Conservation (phyloP, 2,329 filamentous ascomycete species). For the Xylaria sp. region DNA sequence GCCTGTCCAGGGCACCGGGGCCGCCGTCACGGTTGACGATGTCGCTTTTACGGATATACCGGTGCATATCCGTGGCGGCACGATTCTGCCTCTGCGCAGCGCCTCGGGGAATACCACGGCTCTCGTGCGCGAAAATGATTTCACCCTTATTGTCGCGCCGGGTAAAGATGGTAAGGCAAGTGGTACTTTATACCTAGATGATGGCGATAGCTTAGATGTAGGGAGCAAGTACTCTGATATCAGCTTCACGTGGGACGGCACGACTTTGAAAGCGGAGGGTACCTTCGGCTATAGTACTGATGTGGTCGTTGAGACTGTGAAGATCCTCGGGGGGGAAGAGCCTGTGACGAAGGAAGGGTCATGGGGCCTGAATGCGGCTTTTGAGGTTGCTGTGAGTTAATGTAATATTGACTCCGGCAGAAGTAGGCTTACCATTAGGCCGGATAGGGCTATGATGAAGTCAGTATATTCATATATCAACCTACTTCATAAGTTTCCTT, state of each 20-base stretch:
- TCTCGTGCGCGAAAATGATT: constrained; percentile 59
- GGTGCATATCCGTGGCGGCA: constrained; percentile 70
- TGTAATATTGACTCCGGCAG: background rate
- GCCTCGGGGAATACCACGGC: constrained; percentile 63
- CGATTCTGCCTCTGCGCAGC: constrained; percentile 66
- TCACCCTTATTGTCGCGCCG: constrained; percentile 61
- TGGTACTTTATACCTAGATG: constrained; percentile 64
- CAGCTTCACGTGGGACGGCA: constrained; percentile 41
- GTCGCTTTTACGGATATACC: constrained; percentile 60
- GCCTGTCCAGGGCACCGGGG: constrained; percentile 41
- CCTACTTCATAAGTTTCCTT: no score
- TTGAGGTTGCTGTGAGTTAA: constrained; percentile 35
- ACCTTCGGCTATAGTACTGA: constrained; percentile 41
- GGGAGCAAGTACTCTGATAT: constrained; percentile 39
- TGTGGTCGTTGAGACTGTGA: constrained; percentile 39
- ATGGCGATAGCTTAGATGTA: constrained; percentile 51
- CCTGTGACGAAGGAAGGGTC: constrained; percentile 34
- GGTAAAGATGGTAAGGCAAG: constrained; percentile 59
- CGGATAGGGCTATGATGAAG: background rate
- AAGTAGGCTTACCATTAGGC: background rate
- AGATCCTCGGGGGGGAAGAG: constrained; percentile 35
- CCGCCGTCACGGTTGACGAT: constrained; percentile 40
- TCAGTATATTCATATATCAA: no score
- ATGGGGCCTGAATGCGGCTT: constrained; percentile 38
- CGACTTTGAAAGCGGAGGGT: constrained; percentile 36